These are phyloP conservation scores for Amaranthus hypochondriacus DNA, from an alignment of 148 eudicot genomes.

Conservation along the genomic window DNA sequence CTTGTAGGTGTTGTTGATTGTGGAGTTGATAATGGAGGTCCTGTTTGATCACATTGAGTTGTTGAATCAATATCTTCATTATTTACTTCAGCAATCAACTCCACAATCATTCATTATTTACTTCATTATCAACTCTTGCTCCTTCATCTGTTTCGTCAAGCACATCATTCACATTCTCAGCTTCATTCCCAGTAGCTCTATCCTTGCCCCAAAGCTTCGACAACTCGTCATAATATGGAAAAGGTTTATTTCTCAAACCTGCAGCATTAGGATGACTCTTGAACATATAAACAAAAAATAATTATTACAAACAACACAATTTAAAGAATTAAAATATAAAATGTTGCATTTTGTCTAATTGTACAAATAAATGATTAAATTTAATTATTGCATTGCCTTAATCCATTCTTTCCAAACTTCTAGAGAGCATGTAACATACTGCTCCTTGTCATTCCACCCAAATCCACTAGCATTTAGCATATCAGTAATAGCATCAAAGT, in stretches of 20 bases:
- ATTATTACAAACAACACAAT: background rate
- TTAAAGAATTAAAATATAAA: background rate
- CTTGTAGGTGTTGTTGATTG: background rate
- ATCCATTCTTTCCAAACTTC: slow-evolving; percentile 1
- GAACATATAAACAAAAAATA: background rate
- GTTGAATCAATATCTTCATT: too few species aligned
- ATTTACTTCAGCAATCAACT: too few species aligned
- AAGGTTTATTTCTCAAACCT: background rate
- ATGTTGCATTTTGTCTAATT: background rate
- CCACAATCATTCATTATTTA: too few species aligned
- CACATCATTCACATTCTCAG: background rate
- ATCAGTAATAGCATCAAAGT: background rate
- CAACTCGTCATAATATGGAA: slow-evolving; percentile 1
- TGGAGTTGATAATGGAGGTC: background rate
- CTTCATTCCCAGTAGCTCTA: slow-evolving; percentile 5
- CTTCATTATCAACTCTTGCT: background rate
- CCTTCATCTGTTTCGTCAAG: slow-evolving; percentile 1
- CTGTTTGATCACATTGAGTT: too few species aligned
- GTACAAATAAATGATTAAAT: too few species aligned
- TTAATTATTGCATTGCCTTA: background rate
- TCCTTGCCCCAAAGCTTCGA: background rate
- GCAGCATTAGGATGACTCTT: background rate
- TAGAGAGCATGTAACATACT: slow-evolving; percentile 3
- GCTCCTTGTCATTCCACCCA: slow-evolving; percentile 5
- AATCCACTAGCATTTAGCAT: slow-evolving; percentile 3